phyloP scores from a whole-genome alignment of 345 rosid species.

The Raphanus sativus region DNA sequence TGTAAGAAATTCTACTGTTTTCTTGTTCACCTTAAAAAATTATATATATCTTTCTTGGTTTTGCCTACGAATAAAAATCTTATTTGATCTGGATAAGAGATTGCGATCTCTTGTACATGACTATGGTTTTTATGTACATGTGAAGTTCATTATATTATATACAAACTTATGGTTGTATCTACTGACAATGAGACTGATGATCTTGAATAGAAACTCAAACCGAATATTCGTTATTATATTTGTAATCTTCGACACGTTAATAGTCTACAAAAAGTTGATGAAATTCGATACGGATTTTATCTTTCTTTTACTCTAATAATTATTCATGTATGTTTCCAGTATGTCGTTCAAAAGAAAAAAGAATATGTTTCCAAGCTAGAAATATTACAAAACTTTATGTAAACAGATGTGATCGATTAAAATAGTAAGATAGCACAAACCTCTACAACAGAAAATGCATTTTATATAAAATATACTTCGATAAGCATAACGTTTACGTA shows the following conservation, averaged over 20 bases:
- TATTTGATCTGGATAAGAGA: constrained; percentile 32
- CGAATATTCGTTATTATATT: background rate
- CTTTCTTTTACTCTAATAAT: background rate
- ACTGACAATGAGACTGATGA: constrained; percentile 6
- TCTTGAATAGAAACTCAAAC: background rate
- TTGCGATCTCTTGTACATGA: constrained; percentile 13
- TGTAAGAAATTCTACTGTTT: background rate
- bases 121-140: background rate
- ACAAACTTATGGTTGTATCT: background rate
- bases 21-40: background rate
- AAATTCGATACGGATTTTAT: background rate
- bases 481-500: background rate
- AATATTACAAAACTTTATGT: background rate
- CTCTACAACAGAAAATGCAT: background rate
- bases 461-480: background rate
- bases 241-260: background rate
- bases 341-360: background rate
- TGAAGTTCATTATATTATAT: background rate
- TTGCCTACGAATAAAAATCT: constrained; percentile 31
- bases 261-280: background rate
- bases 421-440: background rate
- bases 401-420: background rate
- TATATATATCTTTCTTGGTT: constrained; percentile 19
- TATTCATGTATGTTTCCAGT: background rate
- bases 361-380: background rate